Conservation (phyloP, 805 yeast species). For the Yarrowia bubula region DNA sequence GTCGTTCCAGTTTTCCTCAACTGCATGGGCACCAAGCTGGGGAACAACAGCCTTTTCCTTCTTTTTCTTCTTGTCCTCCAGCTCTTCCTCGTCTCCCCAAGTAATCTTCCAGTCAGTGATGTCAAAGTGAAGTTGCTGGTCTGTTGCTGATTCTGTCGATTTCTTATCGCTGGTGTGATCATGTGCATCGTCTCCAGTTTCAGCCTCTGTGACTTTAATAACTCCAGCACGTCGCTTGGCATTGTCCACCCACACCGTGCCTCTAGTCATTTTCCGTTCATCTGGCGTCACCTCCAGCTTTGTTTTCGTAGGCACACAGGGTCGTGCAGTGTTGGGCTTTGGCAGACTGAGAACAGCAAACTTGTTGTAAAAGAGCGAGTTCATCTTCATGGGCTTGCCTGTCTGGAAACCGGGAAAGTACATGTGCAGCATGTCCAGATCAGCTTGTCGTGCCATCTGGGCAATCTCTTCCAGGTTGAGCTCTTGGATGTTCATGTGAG, state of each 20-base stretch:
- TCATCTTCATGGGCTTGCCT: conserved; percentile 60
- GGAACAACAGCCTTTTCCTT: conserved; percentile 30
- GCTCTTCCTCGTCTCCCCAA: conserved; percentile 40
- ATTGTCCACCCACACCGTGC: conserved; percentile 7
- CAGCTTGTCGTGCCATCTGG: conserved; percentile 30
- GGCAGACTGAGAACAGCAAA: conserved; percentile 56
- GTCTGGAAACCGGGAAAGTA: conserved; percentile 64
- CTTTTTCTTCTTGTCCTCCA: conserved; percentile 30
- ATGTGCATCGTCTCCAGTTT: background rate
- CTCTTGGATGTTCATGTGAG: conserved; percentile 14
- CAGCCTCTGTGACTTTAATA: background rate
- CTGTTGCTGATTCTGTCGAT: background rate
- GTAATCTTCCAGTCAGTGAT: conserved; percentile 18
- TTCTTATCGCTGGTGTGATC: background rate
- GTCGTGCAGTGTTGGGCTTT: conserved; percentile 43
- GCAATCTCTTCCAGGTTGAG: conserved; percentile 17
- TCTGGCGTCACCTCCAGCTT: conserved; percentile 64
- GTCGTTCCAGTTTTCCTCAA: conserved; percentile 42
- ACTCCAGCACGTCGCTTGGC: background rate
- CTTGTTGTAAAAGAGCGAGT: conserved; percentile 60
- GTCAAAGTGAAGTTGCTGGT: conserved; percentile 14
- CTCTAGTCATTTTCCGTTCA: conserved; percentile 51
- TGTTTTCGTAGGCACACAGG: conserved; percentile 52
- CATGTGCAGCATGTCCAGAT: conserved; percentile 33
- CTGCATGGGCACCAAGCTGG: conserved; percentile 1